Percentiles rank a stretch among this genome's conserved stretches.
These are phyloP conservation scores for Cruciata laevipes DNA, from an alignment of 257 asterid species.

Conservation along the genomic window DNA sequence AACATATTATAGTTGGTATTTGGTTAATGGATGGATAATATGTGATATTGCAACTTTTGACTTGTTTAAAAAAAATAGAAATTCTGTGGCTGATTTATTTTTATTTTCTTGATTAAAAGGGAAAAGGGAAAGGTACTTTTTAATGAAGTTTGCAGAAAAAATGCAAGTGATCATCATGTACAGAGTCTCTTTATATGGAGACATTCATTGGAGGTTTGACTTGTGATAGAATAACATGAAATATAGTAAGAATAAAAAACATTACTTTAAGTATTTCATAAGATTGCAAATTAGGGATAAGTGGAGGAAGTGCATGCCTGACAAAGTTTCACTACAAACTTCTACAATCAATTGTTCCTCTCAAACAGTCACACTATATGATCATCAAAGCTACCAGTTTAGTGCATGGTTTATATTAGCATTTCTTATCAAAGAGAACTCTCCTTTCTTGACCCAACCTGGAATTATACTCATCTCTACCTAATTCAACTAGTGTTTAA, in stretches of 20 bases:
- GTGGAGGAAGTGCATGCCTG: constrained; percentile 3
- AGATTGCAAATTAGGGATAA: background rate
- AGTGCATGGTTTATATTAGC: background rate
- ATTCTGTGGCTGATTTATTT: background rate
- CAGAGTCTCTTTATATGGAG: constrained; percentile 3
- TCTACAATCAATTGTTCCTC: background rate
- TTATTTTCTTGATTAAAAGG: background rate
- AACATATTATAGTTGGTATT: no score
- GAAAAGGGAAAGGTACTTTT: background rate
- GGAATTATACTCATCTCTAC: no score
- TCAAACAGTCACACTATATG: no score
- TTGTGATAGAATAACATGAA: background rate
- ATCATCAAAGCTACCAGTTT: background rate
- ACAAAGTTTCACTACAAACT: constrained; percentile 2
- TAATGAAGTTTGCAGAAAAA: background rate
- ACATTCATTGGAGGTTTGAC: constrained; percentile 5
- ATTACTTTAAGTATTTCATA: background rate
- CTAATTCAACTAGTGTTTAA: no score
- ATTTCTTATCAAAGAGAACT: background rate
- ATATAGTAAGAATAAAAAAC: background rate
- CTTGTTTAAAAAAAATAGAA: no score
- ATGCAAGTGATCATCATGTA: background rate
- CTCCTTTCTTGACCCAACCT: background rate
- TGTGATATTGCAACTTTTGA: no score
- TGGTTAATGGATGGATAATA: no score